Evolutionary conservation across 2,329 filamentous ascomycete genomes (phyloP), one percentile per base, ranked within the genome.

Genomic region (Penicillium sp.): DNA sequence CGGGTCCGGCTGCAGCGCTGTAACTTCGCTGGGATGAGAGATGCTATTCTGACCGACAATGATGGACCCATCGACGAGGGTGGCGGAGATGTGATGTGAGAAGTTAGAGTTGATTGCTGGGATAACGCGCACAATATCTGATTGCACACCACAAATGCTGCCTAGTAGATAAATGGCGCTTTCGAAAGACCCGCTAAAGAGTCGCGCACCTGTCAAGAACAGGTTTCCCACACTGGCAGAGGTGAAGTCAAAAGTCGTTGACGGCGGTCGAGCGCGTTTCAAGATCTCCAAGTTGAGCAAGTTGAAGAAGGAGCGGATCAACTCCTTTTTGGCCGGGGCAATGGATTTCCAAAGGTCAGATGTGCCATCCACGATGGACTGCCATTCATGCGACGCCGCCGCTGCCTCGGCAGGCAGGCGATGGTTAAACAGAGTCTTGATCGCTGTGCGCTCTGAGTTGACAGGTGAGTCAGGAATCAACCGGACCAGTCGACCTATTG

Each of bases 61-160:
- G 22, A 85, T 73, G 0, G 80, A 82, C 6, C 87, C 89, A 64
- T 95, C 81, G 14, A 75, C 74, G 0, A 97, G 76, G 0, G 86
- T 85, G 1, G 89, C 91, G 5, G 86, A 89, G 56, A 97, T 97
- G 68, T 97, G 91, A 61, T 95, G 87, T 0, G 88, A 88, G 72
- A 96, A 96, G 67, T 95, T 97, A 52, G 86, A 89, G 73, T 95
- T 95, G 58, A 97, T 87, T 3, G 87, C 89, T 0, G 91, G 93
- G 13, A 97, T 81, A 0, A 96, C 89, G 0, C 82, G 78, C 5
- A 93, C 82, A 42, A 82, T 77, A 35, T 74, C 70, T 9, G 81
- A 77, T 0, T 89, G 86, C 0, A 97, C 86, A n/a, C 81, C 82
- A 62, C 90, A 95, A 54, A 96, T 87, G 57, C 85, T 86, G 41